Evolutionary conservation across 148 eudicot genomes (phyloP).

Genomic region (Tetragonia tetragonoides): DNA sequence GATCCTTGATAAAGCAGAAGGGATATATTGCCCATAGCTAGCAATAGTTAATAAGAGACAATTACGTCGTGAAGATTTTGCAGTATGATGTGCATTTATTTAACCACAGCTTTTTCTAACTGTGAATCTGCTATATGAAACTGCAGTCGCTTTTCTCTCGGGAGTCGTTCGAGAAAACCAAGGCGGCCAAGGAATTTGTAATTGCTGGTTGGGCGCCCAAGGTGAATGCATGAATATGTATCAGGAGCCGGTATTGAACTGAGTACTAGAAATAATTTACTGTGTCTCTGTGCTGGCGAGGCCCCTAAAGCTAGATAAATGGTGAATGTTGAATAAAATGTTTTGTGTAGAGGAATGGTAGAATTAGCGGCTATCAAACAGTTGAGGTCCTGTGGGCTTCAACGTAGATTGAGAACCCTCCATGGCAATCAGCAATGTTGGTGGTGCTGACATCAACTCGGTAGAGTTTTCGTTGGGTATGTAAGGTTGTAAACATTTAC

Average conservation of each 20-base stretch:
- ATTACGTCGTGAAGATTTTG: background rate
- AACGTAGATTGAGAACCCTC: no score
- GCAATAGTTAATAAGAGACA: no score
- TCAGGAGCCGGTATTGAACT: constrained; percentile 7
- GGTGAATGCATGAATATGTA: constrained; percentile 44
- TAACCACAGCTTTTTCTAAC: background rate
- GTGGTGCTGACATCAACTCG: no score
- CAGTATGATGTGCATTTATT: background rate
- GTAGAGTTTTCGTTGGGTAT: no score
- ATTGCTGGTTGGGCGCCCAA: constrained; percentile 57
- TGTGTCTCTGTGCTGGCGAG: background rate
- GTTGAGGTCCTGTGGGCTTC: no score
- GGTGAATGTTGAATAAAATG: constrained; percentile 16
- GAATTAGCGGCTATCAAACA: no score
- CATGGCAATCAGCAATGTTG: no score
- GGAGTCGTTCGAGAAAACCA: constrained; percentile 48
- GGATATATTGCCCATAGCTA: no score
- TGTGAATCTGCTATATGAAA: background rate
- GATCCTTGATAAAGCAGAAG: no score
- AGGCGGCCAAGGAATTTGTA: constrained; percentile 43
- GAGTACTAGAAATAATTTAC: background rate
- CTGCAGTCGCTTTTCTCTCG: constrained; percentile 46
- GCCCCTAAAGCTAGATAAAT: background rate
- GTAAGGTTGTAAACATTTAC: no score
- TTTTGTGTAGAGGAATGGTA: background rate